These are phyloP conservation scores for Apiospora phragmitis DNA, from an alignment of 2,329 filamentous ascomycete genomes.

Conservation along the genomic window DNA sequence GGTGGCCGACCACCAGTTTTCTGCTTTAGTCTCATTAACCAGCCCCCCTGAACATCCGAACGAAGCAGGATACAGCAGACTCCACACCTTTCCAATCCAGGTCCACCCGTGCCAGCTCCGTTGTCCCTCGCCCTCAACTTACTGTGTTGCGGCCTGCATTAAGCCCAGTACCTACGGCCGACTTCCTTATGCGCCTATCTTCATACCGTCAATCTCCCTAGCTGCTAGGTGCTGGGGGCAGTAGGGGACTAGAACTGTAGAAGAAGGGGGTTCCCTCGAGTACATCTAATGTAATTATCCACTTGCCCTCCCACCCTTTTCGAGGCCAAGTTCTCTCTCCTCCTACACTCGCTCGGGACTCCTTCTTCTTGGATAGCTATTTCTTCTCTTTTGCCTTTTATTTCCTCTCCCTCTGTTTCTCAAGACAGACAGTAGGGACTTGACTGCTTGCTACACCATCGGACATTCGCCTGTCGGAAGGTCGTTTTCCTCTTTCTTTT, in stretches of 20 bases:
- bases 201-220: constrained; percentile 1
- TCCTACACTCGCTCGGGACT: constrained; percentile 8
- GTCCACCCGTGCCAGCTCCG: constrained; percentile 4
- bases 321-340: constrained; percentile 2
- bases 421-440: background rate
- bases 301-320: constrained; percentile 1
- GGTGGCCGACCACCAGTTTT: background rate
- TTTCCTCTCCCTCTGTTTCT: background rate
- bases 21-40: constrained; percentile 8
- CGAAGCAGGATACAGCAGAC: background rate
- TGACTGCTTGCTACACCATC: background rate
- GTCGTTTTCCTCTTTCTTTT: background rate
- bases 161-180: background rate
- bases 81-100: background rate
- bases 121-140: background rate
- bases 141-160: constrained; percentile 1
- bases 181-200: constrained; percentile 3
- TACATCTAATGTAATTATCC: constrained; percentile 6
- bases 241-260: background rate
- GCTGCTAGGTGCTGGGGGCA: background rate
- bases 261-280: background rate
- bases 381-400: background rate
- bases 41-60: constrained; percentile 4
- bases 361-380: background rate
- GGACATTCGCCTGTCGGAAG: background rate